These are phyloP conservation scores for Podaxis mareebaensis DNA, from an alignment of 768 basidiomycete genomes.

Conservation along the genomic window DNA sequence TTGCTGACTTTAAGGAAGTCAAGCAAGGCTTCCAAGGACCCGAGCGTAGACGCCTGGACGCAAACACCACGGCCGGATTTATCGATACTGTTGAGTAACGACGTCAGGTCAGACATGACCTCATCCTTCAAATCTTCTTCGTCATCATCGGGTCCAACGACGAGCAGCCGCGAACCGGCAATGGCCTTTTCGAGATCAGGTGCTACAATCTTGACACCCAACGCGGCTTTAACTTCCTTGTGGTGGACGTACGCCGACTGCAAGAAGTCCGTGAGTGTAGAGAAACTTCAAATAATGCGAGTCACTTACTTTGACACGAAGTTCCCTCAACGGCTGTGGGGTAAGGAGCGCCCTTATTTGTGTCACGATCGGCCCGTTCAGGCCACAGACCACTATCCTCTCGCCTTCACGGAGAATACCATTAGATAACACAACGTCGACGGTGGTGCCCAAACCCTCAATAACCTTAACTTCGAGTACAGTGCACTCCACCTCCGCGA, in stretches of 20 bases:
- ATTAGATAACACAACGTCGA: slow-evolving; percentile 95
- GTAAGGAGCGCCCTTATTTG: slow-evolving; percentile 93
- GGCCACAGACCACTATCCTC: slow-evolving; percentile 92
- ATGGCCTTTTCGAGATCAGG: slow-evolving; percentile 98
- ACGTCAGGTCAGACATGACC: slow-evolving; percentile 94
- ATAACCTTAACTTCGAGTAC: slow-evolving; percentile 98
- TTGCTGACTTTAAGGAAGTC: slow-evolving; percentile 95
- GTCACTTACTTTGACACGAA: slow-evolving; percentile 83
- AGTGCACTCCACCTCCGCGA: slow-evolving; percentile 96
- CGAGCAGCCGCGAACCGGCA: slow-evolving; percentile 91
- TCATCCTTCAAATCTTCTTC: slow-evolving; percentile 94
- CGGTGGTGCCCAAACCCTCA: slow-evolving; percentile 96
- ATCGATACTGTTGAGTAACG: slow-evolving; percentile 86
- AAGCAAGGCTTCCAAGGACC: slow-evolving; percentile 93
- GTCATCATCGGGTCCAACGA: slow-evolving; percentile 93
- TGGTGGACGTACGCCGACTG: slow-evolving; percentile 97
- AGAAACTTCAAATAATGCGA: slow-evolving; percentile 9
- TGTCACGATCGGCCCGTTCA: slow-evolving; percentile 96
- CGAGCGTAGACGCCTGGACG: slow-evolving; percentile 96
- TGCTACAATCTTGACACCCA: slow-evolving; percentile 94
- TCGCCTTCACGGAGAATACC: slow-evolving; percentile 92
- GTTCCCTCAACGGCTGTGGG: slow-evolving; percentile 92
- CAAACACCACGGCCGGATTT: slow-evolving; percentile 96
- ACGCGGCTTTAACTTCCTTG: slow-evolving; percentile 94
- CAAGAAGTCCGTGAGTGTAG: slow-evolving; percentile 18